A percentile compares a stretch with the other conserved stretches of the same genome.
Conservation (phyloP, 192 early-diverging fungal genomes). For the Umbelopsis sp. region DNA sequence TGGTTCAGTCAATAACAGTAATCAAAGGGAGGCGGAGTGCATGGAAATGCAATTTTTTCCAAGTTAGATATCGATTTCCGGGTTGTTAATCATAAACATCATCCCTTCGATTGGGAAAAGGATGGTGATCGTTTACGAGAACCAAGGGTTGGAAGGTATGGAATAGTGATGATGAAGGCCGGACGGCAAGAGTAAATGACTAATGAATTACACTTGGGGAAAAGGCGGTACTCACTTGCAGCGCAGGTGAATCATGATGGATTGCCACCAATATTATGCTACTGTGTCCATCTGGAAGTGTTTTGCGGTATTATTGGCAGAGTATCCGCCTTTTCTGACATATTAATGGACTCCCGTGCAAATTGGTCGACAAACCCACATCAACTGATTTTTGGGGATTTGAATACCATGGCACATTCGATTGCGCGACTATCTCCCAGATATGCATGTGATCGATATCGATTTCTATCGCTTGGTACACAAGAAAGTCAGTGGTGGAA, state of each 20-base stretch:
- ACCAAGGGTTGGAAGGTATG: conserved; percentile 64
- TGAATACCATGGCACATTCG: conserved; percentile 82
- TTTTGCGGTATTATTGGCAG: conserved; percentile 77
- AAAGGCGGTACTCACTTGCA: conserved; percentile 62
- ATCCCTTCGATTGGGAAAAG: conserved; percentile 71
- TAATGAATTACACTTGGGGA: neutral
- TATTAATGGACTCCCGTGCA: conserved; percentile 59
- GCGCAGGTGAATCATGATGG: conserved; percentile 54
- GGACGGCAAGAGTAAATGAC: neutral
- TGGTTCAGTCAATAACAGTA: neutral
- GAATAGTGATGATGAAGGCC: neutral
- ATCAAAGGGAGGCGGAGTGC: conserved; percentile 69
- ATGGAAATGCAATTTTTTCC: conserved; percentile 77
- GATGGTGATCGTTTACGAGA: conserved; percentile 63
- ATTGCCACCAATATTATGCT: conserved; percentile 61
- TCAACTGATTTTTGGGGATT: conserved; percentile 74
- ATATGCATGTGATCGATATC: conserved; percentile 66
- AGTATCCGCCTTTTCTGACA: conserved; percentile 65
- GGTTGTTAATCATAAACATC: conserved; percentile 65
- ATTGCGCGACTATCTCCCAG: conserved; percentile 67
- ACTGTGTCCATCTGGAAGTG: conserved; percentile 76
- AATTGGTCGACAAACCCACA: conserved; percentile 51
- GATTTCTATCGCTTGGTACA: conserved; percentile 61
- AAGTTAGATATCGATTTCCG: conserved; percentile 63
- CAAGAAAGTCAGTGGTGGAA: conserved; percentile 76